Evolutionary conservation across 495 filamentous ascomycete genomes (phyloP), one percentile per base, ranked within the genome.

Genomic region (Lophiostoma macrostomum): DNA sequence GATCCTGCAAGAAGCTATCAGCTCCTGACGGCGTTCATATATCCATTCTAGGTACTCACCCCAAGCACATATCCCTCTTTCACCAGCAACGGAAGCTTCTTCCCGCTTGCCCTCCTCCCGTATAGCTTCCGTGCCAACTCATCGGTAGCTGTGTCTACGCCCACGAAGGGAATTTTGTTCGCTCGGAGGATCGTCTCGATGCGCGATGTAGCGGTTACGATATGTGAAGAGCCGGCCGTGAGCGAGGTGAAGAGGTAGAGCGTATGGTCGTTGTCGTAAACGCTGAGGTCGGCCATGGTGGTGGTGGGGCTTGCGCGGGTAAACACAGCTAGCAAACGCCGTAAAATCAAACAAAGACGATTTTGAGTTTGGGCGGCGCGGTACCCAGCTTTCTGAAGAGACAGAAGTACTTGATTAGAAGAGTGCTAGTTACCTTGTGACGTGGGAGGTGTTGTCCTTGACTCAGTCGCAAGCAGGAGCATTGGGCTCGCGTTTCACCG

Each of bases 181-280:
- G 90, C 90, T 69, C 90, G 94, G 53, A 99, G 81, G 67, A 99
- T 95, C 16, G 91, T 96, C 71, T 97, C 91, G 46, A 99, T 76
- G 29, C 94, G 86, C 20, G 90, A 88, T 0, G 93, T 99, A 2
- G 94, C 93, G 30, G 93, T 97, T 61, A 96, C 83, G 70, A 97
- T 96, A 70, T 95, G 90, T n/a, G 90, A 95, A 4, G 90, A 95
- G 57, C 91, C 91, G 49, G 90, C 86, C n/a, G 91, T 95, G 20
- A 96, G 77, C 59, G 90, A 95, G 47, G 91, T 95, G 74, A 91
- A 95, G 65, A 96, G 83, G 73, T 91, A 96, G 31, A 96, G 83
- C 18, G 85, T 84, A 7, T 85, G 79, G 72, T 94, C 88, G 43
- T 79, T 77, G 50, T 84, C 83, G 72, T 84, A 87, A 35, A 80